Base-by-base conservation (phyloP, 306 rosid genomes). In the Coriaria nepalensis region DNA sequence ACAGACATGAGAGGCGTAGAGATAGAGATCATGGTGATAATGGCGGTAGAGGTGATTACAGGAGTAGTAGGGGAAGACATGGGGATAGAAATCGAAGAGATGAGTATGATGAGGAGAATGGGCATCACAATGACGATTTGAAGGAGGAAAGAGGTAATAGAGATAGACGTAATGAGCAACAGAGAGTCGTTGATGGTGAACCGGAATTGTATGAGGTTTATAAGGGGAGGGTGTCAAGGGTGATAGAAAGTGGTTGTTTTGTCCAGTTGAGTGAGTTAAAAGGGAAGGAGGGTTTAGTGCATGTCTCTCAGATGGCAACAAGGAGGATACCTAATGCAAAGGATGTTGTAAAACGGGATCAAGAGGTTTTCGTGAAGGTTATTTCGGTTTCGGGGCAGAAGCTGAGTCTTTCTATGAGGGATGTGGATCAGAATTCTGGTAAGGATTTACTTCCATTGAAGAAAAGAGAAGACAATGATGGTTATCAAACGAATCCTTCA, bases 201-300 rank as follows among this genome's bases (percentile, higher is more conserved):
- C 81, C 74, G 5, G 94, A 79, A 47, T 50, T 86, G 56, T 86
- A 86, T 45, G 55, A 49, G 49, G 87, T 87, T 46, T 87, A 82
- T 50, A 82, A 75, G 65, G 94, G 92, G 6, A 74, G 94, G 54
- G 77, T 82, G 5, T 74, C 94, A 0, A 79, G 86, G 64, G 96
- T 79, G 50, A 82, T 82, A 90, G 96, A 86, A 40, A 74, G 81
- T 0, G 92, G 96, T 14, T 82, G 93, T 66, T 86, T 86, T 58
- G 96, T 86, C 12, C 90, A 79, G 60, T 37, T 86, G 46, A 78
- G 48, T 8, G 93, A 86, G 35, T 66, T 79, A 5, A 79, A 78
- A 57, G 96, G 93, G 43, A 86, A 79, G 49, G 96, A 86, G 57
- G 96, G 93, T 35, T 71, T 86, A 73, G 93, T 86, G 15, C 96